Base-by-base conservation (phyloP, 73 alveolate genomes). In the Halteria grandinella region DNA sequence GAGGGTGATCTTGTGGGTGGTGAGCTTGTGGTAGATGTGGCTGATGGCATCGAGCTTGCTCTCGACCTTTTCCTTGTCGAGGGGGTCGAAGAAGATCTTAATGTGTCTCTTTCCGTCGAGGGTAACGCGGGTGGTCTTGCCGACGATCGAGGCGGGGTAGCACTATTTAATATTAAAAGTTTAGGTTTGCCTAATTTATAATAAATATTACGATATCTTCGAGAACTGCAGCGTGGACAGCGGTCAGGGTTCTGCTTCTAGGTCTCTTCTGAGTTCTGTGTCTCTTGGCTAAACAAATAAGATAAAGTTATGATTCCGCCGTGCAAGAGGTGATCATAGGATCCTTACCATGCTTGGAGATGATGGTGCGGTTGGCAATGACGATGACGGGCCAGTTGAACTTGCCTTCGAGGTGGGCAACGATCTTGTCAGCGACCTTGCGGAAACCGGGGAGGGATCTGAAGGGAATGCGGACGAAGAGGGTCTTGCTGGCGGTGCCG, bases 1-100 rank as follows among this genome's bases (percentile, higher is more conserved):
- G 87, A 92, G 79, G 70, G 69, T 64, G 55, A 88, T 92, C 84
- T 89, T 93, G 83, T 90, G 89, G 91, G 88, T 88, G 81, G 96
- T 92, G 69, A 92, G 75, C 89, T 81, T 92, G 79, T 75, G 73
- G 81, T 92, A 92, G 83, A 87, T 85, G 39, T 88, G 92, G 14
- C 90, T 71, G 91, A 92, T 79, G 24, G 94, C 89, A 51, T 90
- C 94, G 71, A 89, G 89, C 82, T 87, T 92, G 89, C 86, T 81
- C 85, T 92, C 94, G 23, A 92, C 83, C 85, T 85, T 85, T 70
- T 89, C 93, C 79, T 77, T 89, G 88, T 82, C 93, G 63, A 79
- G 84, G 17, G 90, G 91, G 77, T 86, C 94, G 20, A 86, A 55
- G 75, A 21, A 69, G 52, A 86, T 64, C 69, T 80, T 64, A 32